Evolutionary conservation across 495 filamentous ascomycete genomes (phyloP).

Genomic region (Bacidia rubella): DNA sequence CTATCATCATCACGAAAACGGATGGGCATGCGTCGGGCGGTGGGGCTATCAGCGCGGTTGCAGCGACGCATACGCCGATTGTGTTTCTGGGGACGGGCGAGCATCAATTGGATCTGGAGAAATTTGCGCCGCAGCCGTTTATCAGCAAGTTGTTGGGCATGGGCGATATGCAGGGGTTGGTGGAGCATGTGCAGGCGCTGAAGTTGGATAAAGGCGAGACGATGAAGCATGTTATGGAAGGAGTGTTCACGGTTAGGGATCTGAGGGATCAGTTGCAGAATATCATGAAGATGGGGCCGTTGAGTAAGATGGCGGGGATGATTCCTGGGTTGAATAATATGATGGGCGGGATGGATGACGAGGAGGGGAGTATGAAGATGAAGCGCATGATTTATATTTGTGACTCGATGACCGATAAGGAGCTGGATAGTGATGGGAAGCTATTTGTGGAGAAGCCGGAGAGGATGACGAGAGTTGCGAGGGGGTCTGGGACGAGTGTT

Average conservation of each 20-base stretch:
- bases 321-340: slow-evolving; percentile 87
- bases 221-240: slow-evolving; percentile 95
- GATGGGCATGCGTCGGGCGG: slow-evolving; percentile 91
- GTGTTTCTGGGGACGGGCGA: slow-evolving; percentile 97
- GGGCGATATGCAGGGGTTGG: slow-evolving; percentile 90
- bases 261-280: slow-evolving; percentile 90
- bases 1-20: slow-evolving; percentile 98
- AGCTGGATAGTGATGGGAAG: slow-evolving; percentile 90
- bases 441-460: slow-evolving; percentile 85
- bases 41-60: slow-evolving; percentile 96
- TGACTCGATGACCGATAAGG: slow-evolving; percentile 91
- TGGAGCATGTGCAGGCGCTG: slow-evolving; percentile 94
- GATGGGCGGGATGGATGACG: slow-evolving; percentile 92
- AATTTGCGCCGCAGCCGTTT: slow-evolving; percentile 82
- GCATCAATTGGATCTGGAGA: slow-evolving; percentile 88
- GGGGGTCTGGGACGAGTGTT: slow-evolving; percentile 79
- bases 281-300: slow-evolving; percentile 99
- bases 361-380: slow-evolving; percentile 81
- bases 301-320: slow-evolving; percentile 98
- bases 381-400: slow-evolving; percentile 99
- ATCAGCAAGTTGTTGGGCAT: slow-evolving; percentile 86
- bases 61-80: slow-evolving; percentile 91
- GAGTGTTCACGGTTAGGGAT: slow-evolving; percentile 90
- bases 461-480: slow-evolving; percentile 85
- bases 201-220: slow-evolving; percentile 97